Evolutionary conservation across 2,329 filamentous ascomycete species (phyloP), one percentile per base, ranked within the genome.

Genomic region (Alternaria sp.): DNA sequence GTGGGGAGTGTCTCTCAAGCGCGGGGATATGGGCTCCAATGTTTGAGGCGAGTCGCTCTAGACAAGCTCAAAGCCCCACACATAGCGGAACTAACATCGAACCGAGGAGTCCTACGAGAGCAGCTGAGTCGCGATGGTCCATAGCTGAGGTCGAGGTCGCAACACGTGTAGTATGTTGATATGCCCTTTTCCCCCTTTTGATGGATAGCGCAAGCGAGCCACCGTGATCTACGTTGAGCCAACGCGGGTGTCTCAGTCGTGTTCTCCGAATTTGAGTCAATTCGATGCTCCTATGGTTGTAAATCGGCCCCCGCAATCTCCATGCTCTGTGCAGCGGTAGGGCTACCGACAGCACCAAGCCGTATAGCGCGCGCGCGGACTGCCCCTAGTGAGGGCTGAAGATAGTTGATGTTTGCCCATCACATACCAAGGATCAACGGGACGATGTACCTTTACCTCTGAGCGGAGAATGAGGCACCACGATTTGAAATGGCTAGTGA

Each of bases 1-100:
- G 57, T 54, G 40, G 63, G 51, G 57, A 41, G 30, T 51, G 40
- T 57, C 49, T 48, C 48, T 51, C 27, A 54, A 30, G 32, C 30
- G 50, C 46, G 57, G 60, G 49, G 53, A 44, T 53, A 44, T 32
- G 54, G 30, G 57, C 38, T 57, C 28, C 28, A 27, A 54, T 63
- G 62, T 65, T 63, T 58, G 57, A 55, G 57, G 64, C 57, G 53
- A 61, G 32, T 22, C 32, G 36, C 22, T 60, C 54, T 65, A 59
- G 59, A 64, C 45, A 22, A 16, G 43, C 36, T 61, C 36, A 14
- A 36, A 14, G 46, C 58, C 54, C 46, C 54, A 48, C 54, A 48
- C 30, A 52, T 34, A 38, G 11, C 32, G 32, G 14, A 41, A 40
- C 54, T 34, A 59, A 50, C n/a, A n/a, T 57, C 38, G 32, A 61